These are phyloP conservation scores for Entomortierella beljakovae DNA, from an alignment of 192 early-diverging fungal genomes.

Conservation along the genomic window DNA sequence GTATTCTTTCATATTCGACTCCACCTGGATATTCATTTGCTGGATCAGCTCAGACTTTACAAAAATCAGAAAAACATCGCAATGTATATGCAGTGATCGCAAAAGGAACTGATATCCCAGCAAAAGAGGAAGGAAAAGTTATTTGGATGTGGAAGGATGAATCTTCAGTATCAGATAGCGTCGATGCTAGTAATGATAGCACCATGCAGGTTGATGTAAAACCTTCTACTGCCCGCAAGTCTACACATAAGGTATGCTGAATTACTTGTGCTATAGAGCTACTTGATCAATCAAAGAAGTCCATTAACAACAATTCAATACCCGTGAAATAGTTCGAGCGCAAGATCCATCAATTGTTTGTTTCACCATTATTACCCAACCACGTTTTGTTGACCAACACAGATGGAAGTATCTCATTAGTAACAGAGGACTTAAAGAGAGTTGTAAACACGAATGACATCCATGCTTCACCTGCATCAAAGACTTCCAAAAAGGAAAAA, in stretches of 20 bases:
- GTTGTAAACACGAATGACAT: constrained; percentile 52
- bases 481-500: constrained; percentile 18
- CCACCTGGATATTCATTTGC: constrained; percentile 61
- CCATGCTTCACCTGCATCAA: constrained; percentile 2
- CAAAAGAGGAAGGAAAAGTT: constrained; percentile 58
- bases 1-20: constrained; percentile 61
- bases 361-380: constrained; percentile 54
- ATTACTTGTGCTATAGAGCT: no score
- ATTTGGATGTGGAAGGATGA: constrained; percentile 65
- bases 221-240: constrained; percentile 31
- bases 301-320: not conserved
- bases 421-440: constrained; percentile 58
- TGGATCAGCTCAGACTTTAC: constrained; percentile 55
- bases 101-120: constrained; percentile 60
- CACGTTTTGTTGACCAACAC: constrained; percentile 57
- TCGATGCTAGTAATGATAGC: constrained; percentile 8
- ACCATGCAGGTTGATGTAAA: constrained; percentile 39
- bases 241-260: constrained; percentile 32
- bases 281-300: not conserved
- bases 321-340: constrained; percentile 54
- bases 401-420: constrained; percentile 56
- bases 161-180: constrained; percentile 3
- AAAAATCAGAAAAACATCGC: constrained; percentile 34
- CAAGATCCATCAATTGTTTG: constrained; percentile 57
- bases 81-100: constrained; percentile 60